These are phyloP conservation scores for Aspergillus ellipticus DNA, from an alignment of 495 filamentous ascomycete genomes.

Conservation along the genomic window DNA sequence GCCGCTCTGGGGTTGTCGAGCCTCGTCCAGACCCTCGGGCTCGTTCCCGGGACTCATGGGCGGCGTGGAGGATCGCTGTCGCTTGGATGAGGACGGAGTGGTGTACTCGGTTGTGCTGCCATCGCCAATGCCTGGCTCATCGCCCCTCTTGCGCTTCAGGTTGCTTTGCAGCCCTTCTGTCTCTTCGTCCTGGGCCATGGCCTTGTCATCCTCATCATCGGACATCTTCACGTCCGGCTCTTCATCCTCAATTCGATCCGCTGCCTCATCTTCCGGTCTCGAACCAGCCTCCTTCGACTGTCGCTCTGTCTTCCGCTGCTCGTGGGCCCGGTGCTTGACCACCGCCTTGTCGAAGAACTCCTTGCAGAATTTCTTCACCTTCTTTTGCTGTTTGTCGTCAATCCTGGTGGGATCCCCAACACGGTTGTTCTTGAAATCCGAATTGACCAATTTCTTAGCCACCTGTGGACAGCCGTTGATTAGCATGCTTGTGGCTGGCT, in stretches of 20 bases:
- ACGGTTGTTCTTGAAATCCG: slow-evolving; percentile 81
- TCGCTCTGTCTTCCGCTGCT: slow-evolving; percentile 59
- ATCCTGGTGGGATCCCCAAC: slow-evolving; percentile 82
- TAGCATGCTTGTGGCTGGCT: background rate
- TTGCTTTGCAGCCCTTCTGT: slow-evolving; percentile 28
- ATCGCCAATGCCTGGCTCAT: slow-evolving; percentile 32
- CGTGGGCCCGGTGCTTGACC: slow-evolving; percentile 64
- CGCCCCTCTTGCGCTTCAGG: slow-evolving; percentile 63
- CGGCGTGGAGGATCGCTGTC: slow-evolving; percentile 39
- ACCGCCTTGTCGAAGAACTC: slow-evolving; percentile 83
- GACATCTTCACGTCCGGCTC: slow-evolving; percentile 49
- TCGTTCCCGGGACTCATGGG: slow-evolving; percentile 22
- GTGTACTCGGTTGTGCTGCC: slow-evolving; percentile 20
- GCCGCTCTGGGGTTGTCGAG: slow-evolving; percentile 14
- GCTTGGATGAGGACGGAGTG: slow-evolving; percentile 30
- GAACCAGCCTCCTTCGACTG: slow-evolving; percentile 27
- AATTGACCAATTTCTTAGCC: slow-evolving; percentile 80
- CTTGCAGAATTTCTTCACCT: slow-evolving; percentile 76
- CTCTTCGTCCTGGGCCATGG: slow-evolving; percentile 7
- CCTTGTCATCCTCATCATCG: slow-evolving; percentile 49
- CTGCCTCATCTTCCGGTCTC: slow-evolving; percentile 23
- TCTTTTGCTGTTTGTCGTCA: slow-evolving; percentile 71
- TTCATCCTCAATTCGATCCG: slow-evolving; percentile 26
- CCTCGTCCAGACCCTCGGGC: slow-evolving; percentile 5
- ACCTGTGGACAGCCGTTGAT: slow-evolving; percentile 35